These are phyloP conservation scores for Ceratorhiza oryzae-sativae DNA, from an alignment of 1,284 basidiomycete species.

Conservation along the genomic window DNA sequence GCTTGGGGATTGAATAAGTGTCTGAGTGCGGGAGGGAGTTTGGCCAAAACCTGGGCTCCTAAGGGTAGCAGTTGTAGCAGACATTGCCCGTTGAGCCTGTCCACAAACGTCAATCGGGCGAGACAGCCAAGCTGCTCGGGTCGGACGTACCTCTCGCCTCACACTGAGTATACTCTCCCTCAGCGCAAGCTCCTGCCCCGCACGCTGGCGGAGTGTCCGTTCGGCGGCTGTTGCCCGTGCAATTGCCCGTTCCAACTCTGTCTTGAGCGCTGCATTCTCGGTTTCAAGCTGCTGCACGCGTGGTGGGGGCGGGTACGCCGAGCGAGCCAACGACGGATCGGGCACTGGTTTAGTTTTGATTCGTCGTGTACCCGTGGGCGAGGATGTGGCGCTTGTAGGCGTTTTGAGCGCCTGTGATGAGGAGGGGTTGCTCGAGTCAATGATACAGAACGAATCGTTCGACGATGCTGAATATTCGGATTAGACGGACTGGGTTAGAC, in stretches of 20 bases:
- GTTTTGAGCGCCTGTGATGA: constrained; percentile 5
- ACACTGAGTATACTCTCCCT: constrained; percentile 80
- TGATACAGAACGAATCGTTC: constrained; percentile 32
- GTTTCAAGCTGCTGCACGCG: constrained; percentile 58
- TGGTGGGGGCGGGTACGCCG: constrained; percentile 21
- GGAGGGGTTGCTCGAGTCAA: constrained; percentile 4
- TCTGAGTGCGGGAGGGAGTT: constrained; percentile 42
- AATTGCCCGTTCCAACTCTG: constrained; percentile 63
- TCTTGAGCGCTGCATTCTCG: constrained; percentile 69
- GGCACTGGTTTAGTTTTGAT: not conserved
- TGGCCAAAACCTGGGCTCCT: constrained; percentile 70
- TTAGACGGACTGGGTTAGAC: not conserved
- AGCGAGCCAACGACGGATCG: constrained; percentile 21
- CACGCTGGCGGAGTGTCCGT: constrained; percentile 55
- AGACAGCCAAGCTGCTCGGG: not conserved
- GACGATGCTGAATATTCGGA: constrained; percentile 13
- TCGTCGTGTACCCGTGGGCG: not conserved
- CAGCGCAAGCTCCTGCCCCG: constrained; percentile 76
- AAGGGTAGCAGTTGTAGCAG: constrained; percentile 36
- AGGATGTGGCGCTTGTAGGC: constrained; percentile 1
- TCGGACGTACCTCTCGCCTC: constrained; percentile 67
- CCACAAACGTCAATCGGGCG: not conserved
- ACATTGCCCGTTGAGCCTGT: constrained; percentile 43
- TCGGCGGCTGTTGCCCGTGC: constrained; percentile 66
- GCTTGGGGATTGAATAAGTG: constrained; percentile 20